These are phyloP conservation scores for Suillus sp. DNA, from an alignment of 768 basidiomycete species.

Conservation along the genomic window DNA sequence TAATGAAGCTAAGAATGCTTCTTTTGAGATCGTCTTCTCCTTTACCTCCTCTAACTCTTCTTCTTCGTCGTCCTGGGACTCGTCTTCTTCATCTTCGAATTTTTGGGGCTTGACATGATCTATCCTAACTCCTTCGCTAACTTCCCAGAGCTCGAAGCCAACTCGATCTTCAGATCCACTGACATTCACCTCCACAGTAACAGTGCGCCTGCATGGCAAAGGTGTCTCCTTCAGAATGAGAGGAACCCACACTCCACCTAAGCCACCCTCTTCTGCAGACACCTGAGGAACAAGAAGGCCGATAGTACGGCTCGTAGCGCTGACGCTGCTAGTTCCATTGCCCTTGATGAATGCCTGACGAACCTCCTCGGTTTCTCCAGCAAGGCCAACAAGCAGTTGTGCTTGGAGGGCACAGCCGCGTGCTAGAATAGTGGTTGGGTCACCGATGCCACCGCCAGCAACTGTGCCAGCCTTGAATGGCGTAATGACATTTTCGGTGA, in stretches of 20 bases:
- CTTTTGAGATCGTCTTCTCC: conserved; percentile 60
- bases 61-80: conserved; percentile 53
- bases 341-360: conserved; percentile 48
- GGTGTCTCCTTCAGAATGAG: conserved; percentile 72
- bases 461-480: conserved; percentile 69
- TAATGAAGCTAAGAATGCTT: conserved; percentile 44
- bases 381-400: conserved; percentile 54
- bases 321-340: conserved; percentile 44
- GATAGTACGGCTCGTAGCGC: conserved; percentile 63
- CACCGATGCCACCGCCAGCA: conserved; percentile 71
- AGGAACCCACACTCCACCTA: conserved; percentile 68
- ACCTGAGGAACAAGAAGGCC: conserved; percentile 64
- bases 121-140: conserved; percentile 63
- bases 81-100: conserved; percentile 46
- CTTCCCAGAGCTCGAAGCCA: conserved; percentile 79
- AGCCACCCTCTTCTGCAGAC: conserved; percentile 38
- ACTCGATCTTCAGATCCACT: conserved; percentile 39
- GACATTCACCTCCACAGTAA: conserved; percentile 60
- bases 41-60: conserved; percentile 68
- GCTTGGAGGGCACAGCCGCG: conserved; percentile 80
- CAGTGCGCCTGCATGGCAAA: conserved; percentile 63
- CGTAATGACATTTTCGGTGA: conserved; percentile 62
- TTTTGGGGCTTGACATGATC: conserved; percentile 57
- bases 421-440: conserved; percentile 77
- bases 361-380: conserved; percentile 51